Evolutionary conservation across 768 basidiomycete genomes (phyloP).

Genomic region (Multifurca ochricompacta): DNA sequence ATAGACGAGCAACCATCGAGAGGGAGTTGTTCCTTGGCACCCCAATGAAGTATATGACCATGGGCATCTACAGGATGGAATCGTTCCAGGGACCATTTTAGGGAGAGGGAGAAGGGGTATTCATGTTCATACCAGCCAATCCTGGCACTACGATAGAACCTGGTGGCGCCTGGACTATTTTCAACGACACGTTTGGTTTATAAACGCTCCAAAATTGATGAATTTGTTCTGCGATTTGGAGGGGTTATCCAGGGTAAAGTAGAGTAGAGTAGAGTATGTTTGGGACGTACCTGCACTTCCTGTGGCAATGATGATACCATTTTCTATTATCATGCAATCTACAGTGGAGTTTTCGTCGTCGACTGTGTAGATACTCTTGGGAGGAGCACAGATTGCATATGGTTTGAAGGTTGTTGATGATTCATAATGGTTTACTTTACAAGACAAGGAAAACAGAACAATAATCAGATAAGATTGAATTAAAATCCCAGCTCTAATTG

Average conservation of each 20-base stretch:
- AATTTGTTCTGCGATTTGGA: slow-evolving; percentile 19
- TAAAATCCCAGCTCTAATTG: no score
- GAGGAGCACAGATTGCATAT: slow-evolving; percentile 54
- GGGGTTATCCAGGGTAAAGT: no score
- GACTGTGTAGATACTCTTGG: slow-evolving; percentile 60
- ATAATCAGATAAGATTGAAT: no score
- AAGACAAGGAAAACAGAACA: no score
- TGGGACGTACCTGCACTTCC: slow-evolving; percentile 19
- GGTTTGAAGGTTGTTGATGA: slow-evolving; percentile 21
- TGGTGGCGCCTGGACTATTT: slow-evolving; percentile 21
- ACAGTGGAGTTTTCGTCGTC: slow-evolving; percentile 29
- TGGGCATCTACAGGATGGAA: slow-evolving; percentile 53
- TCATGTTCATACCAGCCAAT: slow-evolving; percentile 44
- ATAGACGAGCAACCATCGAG: slow-evolving; percentile 52
- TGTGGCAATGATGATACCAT: slow-evolving; percentile 2
- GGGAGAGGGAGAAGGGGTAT: background rate
- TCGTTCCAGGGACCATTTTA: background rate
- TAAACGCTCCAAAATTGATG: slow-evolving; percentile 24
- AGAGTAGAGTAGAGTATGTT: background rate
- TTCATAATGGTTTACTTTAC: no score
- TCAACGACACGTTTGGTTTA: slow-evolving; percentile 25
- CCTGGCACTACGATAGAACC: slow-evolving; percentile 60
- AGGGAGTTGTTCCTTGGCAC: slow-evolving; percentile 59
- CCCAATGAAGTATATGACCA: slow-evolving; percentile 70
- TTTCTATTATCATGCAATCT: slow-evolving; percentile 13